Base-by-base conservation (phyloP, 768 basidiomycete species). In the Grammothele lineata region DNA sequence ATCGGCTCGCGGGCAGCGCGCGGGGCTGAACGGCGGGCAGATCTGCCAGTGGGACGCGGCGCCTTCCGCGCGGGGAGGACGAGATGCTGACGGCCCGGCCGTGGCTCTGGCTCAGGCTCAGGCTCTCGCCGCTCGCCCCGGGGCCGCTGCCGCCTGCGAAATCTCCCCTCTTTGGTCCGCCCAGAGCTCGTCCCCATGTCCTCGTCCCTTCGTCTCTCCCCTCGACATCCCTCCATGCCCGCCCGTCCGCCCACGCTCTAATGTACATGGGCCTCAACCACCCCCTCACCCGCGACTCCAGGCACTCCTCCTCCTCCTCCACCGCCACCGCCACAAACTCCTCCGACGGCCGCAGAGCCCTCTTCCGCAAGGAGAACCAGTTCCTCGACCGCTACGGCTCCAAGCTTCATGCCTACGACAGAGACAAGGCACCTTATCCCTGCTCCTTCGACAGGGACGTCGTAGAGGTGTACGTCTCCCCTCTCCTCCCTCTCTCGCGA, bases 401-500 rank as follows among this genome's bases (percentile, higher is more conserved):
- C 38, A 72, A 71, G 44, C 81, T 84, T 49, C 87, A 88, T 60
- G 71, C 76, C 15, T 82, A 81, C 58, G 81, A 82, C 51, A 74
- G 72, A 32, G 83, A 86, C 61, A 87, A 89, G 67, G 87, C 84
- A 2, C 87, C 86, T 2, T 90, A 90, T 68, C 87, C 87, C 1
- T 60, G 85, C 30, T 82, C 78, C 21, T 89, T 87, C 61, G 81
- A 87, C 60, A 73, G 72, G 41, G 67, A 80, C 35, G 69, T 86
- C 44, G 66, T 88, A 34, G 85, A 87, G 57, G 66, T 85, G 87
- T 88, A 63, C 60, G 81, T 71, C 12, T 45, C 14, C 25, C 35
- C 17, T 14, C 14, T n/a, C 15, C 5, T 15, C 18, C 24, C 23
- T n/a, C 12, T 21, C 27, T 37, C 15, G n/a, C 22, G 7, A 11